These are phyloP conservation scores for Pulveroboletus frians DNA, from an alignment of 768 basidiomycete genomes.

Conservation along the genomic window DNA sequence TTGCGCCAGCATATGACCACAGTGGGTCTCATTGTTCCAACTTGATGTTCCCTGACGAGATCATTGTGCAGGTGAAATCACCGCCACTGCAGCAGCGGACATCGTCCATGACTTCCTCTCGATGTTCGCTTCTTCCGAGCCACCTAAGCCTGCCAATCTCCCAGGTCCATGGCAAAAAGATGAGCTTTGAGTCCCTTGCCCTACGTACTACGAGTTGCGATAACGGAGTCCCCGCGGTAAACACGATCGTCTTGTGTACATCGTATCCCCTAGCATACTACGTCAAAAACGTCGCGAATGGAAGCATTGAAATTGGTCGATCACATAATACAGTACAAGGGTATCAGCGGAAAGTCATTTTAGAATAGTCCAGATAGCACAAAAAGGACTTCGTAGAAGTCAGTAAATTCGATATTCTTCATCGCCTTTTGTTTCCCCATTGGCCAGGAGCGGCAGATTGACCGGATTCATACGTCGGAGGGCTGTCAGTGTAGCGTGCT, in stretches of 20 bases:
- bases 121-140: slow-evolving; percentile 30
- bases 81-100: slow-evolving; percentile 41
- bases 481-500: slow-evolving; percentile 45
- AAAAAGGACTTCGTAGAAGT: not conserved
- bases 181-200: slow-evolving; percentile 13
- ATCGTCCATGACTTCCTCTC: slow-evolving; percentile 43
- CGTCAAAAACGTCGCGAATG: slow-evolving; percentile 39
- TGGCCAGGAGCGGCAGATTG: slow-evolving; percentile 43
- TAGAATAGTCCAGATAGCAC: slow-evolving; percentile 16
- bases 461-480: slow-evolving; percentile 63
- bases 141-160: slow-evolving; percentile 17
- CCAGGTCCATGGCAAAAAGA: slow-evolving; percentile 14
- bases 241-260: not conserved
- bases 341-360: slow-evolving; percentile 17
- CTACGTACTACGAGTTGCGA: not conserved
- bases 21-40: slow-evolving; percentile 8
- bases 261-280: slow-evolving; percentile 22
- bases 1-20: slow-evolving; percentile 26
- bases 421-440: slow-evolving; percentile 44
- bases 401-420: not conserved
- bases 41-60: slow-evolving; percentile 4
- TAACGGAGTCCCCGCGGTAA: not conserved
- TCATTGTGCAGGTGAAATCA: slow-evolving; percentile 33
- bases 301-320: not conserved
- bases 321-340: slow-evolving; percentile 17